A percentile compares a stretch with the other conserved stretches of the same genome.
phyloP scores from a whole-genome alignment of 176 grass and related monocot species.

The Oryza officinalis region DNA sequence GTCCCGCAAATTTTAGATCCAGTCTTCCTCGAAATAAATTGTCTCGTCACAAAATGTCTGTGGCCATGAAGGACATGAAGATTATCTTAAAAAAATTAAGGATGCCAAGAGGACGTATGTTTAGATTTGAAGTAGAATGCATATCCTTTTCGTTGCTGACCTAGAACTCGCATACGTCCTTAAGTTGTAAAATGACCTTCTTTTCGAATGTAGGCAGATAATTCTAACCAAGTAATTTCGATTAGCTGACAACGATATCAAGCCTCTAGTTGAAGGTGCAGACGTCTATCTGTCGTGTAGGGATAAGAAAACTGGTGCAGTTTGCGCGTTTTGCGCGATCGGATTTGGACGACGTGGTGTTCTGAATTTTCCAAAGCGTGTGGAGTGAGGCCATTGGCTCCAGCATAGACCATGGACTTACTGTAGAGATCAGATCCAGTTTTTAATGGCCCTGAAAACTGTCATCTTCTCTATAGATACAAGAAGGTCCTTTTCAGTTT shows the following conservation, averaged over 20 bases:
- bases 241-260: neutral
- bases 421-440: neutral
- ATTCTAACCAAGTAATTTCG: neutral
- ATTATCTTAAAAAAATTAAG: neutral
- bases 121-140: neutral
- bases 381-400: neutral
- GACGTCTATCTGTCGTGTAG: neutral
- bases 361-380: neutral
- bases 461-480: neutral
- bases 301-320: neutral
- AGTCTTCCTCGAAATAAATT: neutral
- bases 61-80: neutral
- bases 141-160: neutral
- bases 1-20: too few species aligned
- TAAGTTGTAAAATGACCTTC: too few species aligned
- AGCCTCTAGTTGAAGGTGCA: neutral
- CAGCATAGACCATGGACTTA: neutral
- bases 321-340: slow-evolving; percentile 9
- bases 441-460: neutral
- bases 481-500: neutral
- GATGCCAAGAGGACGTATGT: neutral
- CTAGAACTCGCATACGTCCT: neutral
- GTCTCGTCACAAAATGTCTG: neutral
- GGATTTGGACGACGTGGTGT: neutral
- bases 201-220: neutral